Base-by-base conservation (phyloP, 2,329 filamentous ascomycete genomes). In the Colletotrichum simmondsii region DNA sequence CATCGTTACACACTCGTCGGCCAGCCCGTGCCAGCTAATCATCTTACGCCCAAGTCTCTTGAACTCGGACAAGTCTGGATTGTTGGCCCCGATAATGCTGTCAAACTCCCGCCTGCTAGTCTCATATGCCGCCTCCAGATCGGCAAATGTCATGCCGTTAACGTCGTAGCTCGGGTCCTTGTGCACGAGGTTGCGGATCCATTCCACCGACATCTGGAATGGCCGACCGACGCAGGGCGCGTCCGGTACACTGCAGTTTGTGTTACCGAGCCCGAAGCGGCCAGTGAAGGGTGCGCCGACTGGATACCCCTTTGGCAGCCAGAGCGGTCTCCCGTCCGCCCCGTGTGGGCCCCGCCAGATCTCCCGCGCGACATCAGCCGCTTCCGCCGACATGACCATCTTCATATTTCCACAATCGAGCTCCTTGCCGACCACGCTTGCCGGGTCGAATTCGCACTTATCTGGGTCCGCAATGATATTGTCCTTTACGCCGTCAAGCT, bases 11-110 rank as follows among this genome's bases (percentile, higher is more conserved):
- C 83, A 56, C 5, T 80, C 80, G 75, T 87, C 85, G 7, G 80
- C 80, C 52, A 67, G 64, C 26, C 85, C 85, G 75, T 87, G 85
- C 78, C 82, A 86, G 60, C 83, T 78, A 22, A 86, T 46, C n/a
- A 86, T 72, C 77, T 86, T 86, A 28, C 81, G 80, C 10, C 85
- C 85, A 2, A 76, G 75, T 6, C 73, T 75, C 57, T 75, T 75
- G 72, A 82, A 85, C 1, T 74, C 75, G 0, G 76, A 65, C 5
- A 84, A 72, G 61, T 79, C 79, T 57, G 80, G 77, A 58, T 79
- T 75, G 54, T 77, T 75, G 10, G 79, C 77, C 5, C 77, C 77
- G 74, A 80, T 80, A 5, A 79, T 59, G 2, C 32, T 65, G 32
- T 72, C 71, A 58, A 76, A 78, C 67, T 73, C 68, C 22, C 26